These are phyloP conservation scores for Sarocladium kiliense DNA, from an alignment of 2,329 filamentous ascomycete genomes.

Conservation along the genomic window DNA sequence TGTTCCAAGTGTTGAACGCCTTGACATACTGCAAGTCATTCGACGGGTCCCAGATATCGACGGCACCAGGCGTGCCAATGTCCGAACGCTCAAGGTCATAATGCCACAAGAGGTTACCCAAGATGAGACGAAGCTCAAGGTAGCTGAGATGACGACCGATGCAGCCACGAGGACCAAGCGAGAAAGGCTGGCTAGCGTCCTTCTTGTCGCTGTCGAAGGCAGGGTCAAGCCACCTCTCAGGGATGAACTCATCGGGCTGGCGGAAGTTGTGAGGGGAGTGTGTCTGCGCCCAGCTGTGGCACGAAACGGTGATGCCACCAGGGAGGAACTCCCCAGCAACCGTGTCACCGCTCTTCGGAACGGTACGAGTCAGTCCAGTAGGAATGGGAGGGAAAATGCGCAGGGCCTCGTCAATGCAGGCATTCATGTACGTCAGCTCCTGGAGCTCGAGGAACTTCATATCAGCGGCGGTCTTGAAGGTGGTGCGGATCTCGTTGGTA, in stretches of 20 bases:
- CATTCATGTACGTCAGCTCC: conserved; percentile 31
- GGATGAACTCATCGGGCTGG: conserved; percentile 37
- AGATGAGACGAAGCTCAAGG: conserved; percentile 43
- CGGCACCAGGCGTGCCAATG: conserved; percentile 14
- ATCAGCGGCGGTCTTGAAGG: conserved; percentile 28
- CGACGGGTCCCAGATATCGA: conserved; percentile 20
- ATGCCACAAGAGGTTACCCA: conserved; percentile 41
- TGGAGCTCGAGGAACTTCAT: conserved; percentile 22
- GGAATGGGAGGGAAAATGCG: conserved; percentile 30
- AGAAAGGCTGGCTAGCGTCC: conserved; percentile 42
- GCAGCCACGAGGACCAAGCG: conserved; percentile 43
- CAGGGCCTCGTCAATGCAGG: conserved; percentile 35
- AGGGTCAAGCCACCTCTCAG: conserved; percentile 41
- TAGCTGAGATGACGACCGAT: conserved; percentile 46
- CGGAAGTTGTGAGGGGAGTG: conserved; percentile 37
- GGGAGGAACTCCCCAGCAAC: conserved; percentile 24
- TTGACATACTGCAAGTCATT: conserved; percentile 19
- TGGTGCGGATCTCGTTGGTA: conserved; percentile 29
- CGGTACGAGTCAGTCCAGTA: conserved; percentile 20
- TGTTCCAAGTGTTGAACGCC: conserved; percentile 23
- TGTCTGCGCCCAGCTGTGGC: conserved; percentile 32
- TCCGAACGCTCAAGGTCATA: conserved; percentile 39
- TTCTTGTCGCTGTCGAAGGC: conserved; percentile 35
- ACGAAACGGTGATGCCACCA: conserved; percentile 32
- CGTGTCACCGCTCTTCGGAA: conserved; percentile 23